phyloP scores from a whole-genome alignment of 495 filamentous ascomycete species.

The Xylaria flabelliformis region DNA sequence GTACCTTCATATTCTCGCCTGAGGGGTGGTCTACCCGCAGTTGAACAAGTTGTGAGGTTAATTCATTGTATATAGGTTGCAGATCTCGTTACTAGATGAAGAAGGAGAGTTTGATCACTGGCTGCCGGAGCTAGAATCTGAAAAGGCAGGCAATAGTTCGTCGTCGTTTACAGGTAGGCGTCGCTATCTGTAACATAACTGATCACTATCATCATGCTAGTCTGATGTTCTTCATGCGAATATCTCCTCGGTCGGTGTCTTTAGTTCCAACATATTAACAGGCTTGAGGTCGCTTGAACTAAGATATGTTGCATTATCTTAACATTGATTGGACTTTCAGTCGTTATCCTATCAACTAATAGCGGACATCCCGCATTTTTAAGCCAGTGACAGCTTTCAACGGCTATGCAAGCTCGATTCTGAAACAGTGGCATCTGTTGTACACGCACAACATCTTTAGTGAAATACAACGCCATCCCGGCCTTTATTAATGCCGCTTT shows the following conservation, averaged over 20 bases:
- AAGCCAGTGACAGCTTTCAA: conserved; percentile 20
- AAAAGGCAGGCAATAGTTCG: background rate
- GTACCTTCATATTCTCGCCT: no score
- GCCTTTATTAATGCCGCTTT: background rate
- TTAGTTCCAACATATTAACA: background rate
- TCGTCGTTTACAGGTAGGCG: background rate
- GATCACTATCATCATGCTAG: background rate
- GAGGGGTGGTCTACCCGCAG: background rate
- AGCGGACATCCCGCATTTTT: background rate
- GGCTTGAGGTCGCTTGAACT: background rate
- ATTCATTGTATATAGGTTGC: background rate
- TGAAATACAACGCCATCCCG: conserved; percentile 2
- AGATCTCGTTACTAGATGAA: background rate
- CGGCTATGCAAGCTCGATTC: conserved; percentile 19
- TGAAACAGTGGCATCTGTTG: conserved; percentile 29
- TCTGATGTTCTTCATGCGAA: background rate
- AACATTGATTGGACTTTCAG: background rate
- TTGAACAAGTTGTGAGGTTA: background rate
- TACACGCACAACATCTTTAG: conserved; percentile 21
- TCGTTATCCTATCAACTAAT: background rate
- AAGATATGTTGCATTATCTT: background rate
- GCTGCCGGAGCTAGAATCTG: background rate
- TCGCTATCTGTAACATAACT: background rate
- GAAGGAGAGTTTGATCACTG: background rate
- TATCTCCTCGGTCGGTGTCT: background rate